These are phyloP conservation scores for Wickerhamiella pararugosa DNA, from an alignment of 1,139 yeast genomes.

Conservation along the genomic window DNA sequence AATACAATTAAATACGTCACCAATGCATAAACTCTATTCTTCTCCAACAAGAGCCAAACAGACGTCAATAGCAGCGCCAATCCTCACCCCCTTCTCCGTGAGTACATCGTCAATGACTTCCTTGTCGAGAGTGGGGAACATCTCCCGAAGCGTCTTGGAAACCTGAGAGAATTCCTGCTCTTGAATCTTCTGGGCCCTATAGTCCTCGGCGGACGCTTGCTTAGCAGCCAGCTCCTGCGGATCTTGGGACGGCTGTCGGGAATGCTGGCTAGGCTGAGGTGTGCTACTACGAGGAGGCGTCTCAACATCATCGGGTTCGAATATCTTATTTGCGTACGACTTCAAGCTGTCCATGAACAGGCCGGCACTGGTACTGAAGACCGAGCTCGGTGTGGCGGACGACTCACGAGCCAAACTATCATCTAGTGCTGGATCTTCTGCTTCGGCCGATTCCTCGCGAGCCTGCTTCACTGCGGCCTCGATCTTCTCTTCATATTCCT, in stretches of 20 bases:
- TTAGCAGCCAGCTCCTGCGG: conserved; percentile 27
- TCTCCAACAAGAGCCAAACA: conserved; percentile 21
- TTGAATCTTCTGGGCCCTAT: conserved; percentile 24
- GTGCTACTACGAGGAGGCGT: conserved; percentile 24
- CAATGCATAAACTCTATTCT: too few relatives aligned
- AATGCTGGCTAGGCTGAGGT: conserved; percentile 10
- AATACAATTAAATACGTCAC: too few relatives aligned
- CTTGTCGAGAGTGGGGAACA: conserved; percentile 64
- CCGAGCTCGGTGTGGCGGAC: conserved; percentile 21
- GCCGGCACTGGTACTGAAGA: conserved; percentile 26
- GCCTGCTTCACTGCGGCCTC: conserved; percentile 20
- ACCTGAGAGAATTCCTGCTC: conserved; percentile 31
- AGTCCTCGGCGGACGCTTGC: conserved; percentile 28
- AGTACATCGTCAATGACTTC: conserved; percentile 60
- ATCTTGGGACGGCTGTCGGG: background rate
- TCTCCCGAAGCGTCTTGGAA: conserved; percentile 38
- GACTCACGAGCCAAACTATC: conserved; percentile 4
- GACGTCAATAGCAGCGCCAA: conserved; percentile 66
- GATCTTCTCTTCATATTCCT: conserved; percentile 38
- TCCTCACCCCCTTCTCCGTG: conserved; percentile 47
- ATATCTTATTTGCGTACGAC: conserved; percentile 12
- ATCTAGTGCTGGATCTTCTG: conserved; percentile 1
- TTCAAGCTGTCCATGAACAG: conserved; percentile 17
- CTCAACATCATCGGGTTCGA: conserved; percentile 17
- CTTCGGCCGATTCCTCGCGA: conserved; percentile 14